Base-by-base conservation (phyloP, 768 basidiomycete species). In the Gloeostereum incarnatum region DNA sequence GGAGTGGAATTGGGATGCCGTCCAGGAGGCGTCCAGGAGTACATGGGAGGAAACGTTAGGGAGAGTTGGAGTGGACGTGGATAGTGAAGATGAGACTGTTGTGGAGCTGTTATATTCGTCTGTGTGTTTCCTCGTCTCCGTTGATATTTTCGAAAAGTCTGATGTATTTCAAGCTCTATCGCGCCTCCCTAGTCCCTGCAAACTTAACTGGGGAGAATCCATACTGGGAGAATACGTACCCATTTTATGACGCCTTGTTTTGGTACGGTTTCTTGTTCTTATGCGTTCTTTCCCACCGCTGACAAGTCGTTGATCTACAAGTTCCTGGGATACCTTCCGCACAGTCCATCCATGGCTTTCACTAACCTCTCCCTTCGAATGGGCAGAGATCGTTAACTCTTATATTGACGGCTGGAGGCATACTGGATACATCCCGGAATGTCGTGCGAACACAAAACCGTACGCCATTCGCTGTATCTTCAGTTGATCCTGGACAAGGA, bases 311-410 rank as follows among this genome's bases (percentile, higher is more conserved):
- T n/a, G n/a, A n/a, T n/a, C n/a, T 25, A 26, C 9, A 36, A 71
- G 71, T 49, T 71, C 70, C 4, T 73, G 71, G 71, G 70, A 73
- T 44, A 67, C 66, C 0, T 71, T 71, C 61, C 62, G 71, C 31
- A 71, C 69, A 4, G 68, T 71, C 0, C 71, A 73, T 37, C 70
- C 71, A 8, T 53, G 70, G 5, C 59, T 70, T 11, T 71, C 71
- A 3, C 44, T 71, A 22, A 56, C 59, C 6, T 61, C 63, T 2
- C 71, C 71, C 10, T 39, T 40, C 16, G 68, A 68, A 49, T 71
- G 69, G 69, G 49, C 61, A 1, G 61, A 66, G 39, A 70, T 71
- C 17, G 59, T 71, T 9, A 69, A 58, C 29, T 59, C 68, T 1
- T 71, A 71, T 45, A 49, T 73, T 11, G 71, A 73, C 46, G 71